phyloP scores from a whole-genome alignment of 495 filamentous ascomycete species.

The Penicillium odoratum region DNA sequence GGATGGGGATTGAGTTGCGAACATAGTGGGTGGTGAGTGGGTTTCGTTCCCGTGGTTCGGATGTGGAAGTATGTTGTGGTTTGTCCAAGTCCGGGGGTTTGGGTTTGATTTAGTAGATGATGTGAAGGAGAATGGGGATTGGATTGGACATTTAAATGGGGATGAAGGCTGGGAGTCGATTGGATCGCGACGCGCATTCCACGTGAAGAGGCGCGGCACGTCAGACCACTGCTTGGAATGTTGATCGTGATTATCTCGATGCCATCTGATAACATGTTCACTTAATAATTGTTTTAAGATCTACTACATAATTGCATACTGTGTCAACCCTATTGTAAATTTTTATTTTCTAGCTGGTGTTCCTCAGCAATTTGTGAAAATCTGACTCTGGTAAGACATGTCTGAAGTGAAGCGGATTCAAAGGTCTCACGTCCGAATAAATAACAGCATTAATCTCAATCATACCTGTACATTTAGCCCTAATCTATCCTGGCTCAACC shows the following conservation, averaged over 20 bases:
- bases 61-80: constrained; percentile 23
- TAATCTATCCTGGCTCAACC: too few species aligned
- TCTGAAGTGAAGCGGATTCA: too few species aligned
- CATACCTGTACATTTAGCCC: too few species aligned
- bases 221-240: constrained; percentile 6
- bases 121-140: neutral
- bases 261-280: too few species aligned
- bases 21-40: constrained; percentile 23
- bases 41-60: constrained; percentile 25
- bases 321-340: too few species aligned
- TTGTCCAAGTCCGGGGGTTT: constrained; percentile 13
- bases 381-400: too few species aligned
- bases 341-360: too few species aligned
- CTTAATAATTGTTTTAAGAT: too few species aligned
- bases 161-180: constrained; percentile 17
- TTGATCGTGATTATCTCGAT: constrained; percentile 1
- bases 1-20: constrained; percentile 41
- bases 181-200: constrained; percentile 22
- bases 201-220: constrained; percentile 21
- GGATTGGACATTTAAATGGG: constrained; percentile 13
- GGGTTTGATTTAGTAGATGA: neutral
- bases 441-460: too few species aligned
- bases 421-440: too few species aligned
- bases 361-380: too few species aligned
- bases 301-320: too few species aligned